A percentile compares a stretch with the other conserved stretches of the same genome.
Evolutionary conservation across 371 early-diverging fungal genomes (phyloP).

Genomic region (Apophysomyces variabilis): DNA sequence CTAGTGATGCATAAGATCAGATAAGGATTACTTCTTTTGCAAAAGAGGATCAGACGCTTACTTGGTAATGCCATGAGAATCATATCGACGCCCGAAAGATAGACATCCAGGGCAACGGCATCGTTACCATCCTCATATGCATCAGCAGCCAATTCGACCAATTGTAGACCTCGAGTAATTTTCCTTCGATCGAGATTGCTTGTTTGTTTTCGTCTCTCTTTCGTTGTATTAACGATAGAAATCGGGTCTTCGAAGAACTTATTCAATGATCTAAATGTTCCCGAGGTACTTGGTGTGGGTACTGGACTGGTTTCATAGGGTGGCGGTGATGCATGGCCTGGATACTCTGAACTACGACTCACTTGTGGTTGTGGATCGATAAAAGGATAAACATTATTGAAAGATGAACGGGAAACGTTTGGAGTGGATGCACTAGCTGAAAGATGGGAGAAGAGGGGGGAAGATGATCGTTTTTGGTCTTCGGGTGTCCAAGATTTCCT

Average conservation of each 20-base stretch:
- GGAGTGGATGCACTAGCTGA: constrained; percentile 26
- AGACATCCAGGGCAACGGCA: constrained; percentile 54
- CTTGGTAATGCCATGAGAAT: constrained; percentile 60
- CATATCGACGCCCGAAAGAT: constrained; percentile 55
- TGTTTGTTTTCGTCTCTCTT: not conserved
- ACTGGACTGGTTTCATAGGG: constrained; percentile 16
- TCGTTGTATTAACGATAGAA: not conserved
- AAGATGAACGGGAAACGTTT: constrained; percentile 14
- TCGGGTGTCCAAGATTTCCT: constrained; percentile 3
- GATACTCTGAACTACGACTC: constrained; percentile 21
- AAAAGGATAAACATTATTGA: not conserved
- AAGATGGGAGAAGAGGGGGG: constrained; percentile 21
- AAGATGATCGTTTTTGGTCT: constrained; percentile 4
- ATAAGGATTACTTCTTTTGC: not conserved
- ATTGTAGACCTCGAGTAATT: constrained; percentile 50
- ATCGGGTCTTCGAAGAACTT: constrained; percentile 28
- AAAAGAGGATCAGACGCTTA: constrained; percentile 22
- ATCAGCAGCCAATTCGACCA: constrained; percentile 58
- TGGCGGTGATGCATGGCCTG: constrained; percentile 13
- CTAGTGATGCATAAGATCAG: not conserved
- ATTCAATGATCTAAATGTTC: constrained; percentile 25
- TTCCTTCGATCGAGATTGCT: constrained; percentile 20
- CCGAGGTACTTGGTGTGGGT: constrained; percentile 7
- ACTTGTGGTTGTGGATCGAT: constrained; percentile 15
- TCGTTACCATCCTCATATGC: constrained; percentile 60